Conservation (phyloP, 2,329 filamentous ascomycete species). For the Rutstroemia sp. region DNA sequence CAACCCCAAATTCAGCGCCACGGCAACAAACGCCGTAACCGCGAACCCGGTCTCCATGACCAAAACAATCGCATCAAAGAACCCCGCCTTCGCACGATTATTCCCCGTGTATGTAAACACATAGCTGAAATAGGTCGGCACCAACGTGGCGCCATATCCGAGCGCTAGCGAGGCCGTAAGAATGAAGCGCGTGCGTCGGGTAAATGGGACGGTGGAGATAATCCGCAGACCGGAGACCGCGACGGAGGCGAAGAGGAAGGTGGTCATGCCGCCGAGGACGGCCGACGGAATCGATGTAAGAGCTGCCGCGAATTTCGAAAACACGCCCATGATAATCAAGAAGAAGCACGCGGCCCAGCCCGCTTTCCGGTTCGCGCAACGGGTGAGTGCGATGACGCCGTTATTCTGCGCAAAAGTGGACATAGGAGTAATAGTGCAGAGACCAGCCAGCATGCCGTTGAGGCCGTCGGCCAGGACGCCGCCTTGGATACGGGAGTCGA, state of each 20-base stretch:
- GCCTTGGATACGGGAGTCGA: conserved; percentile 72
- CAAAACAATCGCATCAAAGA: conserved; percentile 66
- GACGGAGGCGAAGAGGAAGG: conserved; percentile 72
- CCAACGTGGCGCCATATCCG: conserved; percentile 63
- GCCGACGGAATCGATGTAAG: conserved; percentile 66
- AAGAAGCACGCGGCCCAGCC: conserved; percentile 74
- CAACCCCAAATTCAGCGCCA: conserved; percentile 58
- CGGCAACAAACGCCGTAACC: conserved; percentile 58
- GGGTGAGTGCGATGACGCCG: conserved; percentile 73
- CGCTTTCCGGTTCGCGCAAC: conserved; percentile 73
- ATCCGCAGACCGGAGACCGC: conserved; percentile 73
- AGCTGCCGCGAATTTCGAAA: conserved; percentile 75
- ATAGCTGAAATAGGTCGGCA: conserved; percentile 58
- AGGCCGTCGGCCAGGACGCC: conserved; percentile 72
- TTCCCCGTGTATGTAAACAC: conserved; percentile 67
- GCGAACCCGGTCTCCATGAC: conserved; percentile 71
- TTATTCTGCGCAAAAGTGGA: conserved; percentile 80
- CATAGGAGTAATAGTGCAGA: conserved; percentile 76
- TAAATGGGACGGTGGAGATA: conserved; percentile 63
- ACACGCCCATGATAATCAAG: conserved; percentile 72
- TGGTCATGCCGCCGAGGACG: conserved; percentile 66
- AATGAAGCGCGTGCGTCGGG: conserved; percentile 75
- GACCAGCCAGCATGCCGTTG: conserved; percentile 65
- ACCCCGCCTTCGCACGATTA: conserved; percentile 62
- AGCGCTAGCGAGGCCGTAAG: conserved; percentile 67